Conservation (phyloP, 331 rosid genomes). For the Acacia concinna region DNA sequence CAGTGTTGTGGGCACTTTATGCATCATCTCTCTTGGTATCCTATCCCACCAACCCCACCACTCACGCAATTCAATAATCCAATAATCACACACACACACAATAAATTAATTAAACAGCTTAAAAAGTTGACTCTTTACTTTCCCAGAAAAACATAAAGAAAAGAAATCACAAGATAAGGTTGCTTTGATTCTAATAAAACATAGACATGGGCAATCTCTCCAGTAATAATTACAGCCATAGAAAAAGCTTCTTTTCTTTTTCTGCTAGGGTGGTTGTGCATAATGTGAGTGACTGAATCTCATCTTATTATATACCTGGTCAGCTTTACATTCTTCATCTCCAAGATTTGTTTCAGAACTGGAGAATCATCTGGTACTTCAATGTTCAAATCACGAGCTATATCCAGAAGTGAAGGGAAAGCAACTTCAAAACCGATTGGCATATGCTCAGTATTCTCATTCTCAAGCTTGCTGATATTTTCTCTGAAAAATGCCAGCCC, state of each 20-base stretch:
- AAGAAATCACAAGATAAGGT: constrained; percentile 36
- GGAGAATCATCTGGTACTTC: constrained; percentile 60
- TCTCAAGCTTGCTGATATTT: constrained; percentile 55
- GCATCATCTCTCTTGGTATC: constrained; percentile 87
- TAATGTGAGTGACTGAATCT: neutral
- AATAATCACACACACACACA: constrained; percentile 25
- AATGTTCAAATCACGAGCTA: constrained; percentile 58
- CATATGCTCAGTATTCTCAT: constrained; percentile 86
- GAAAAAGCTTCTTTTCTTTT: neutral
- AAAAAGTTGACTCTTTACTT: constrained; percentile 23
- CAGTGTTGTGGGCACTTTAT: constrained; percentile 78
- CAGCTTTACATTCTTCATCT: constrained; percentile 60
- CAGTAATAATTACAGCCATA: constrained; percentile 35
- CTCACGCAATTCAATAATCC: constrained; percentile 6
- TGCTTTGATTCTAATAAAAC: constrained; percentile 35
- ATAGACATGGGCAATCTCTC: constrained; percentile 34
- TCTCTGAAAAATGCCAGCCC: constrained; percentile 64
- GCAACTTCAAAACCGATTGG: constrained; percentile 91
- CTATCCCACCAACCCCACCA: constrained; percentile 44
- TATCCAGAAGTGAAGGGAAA: constrained; percentile 75
- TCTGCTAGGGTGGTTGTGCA: constrained; percentile 1
- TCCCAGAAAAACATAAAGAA: neutral
- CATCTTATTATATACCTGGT: constrained; percentile 51
- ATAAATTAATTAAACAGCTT: neutral
- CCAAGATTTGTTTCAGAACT: constrained; percentile 62